These are phyloP conservation scores for Aspergillus ruber DNA, from an alignment of 2,329 filamentous ascomycete species.

Conservation along the genomic window DNA sequence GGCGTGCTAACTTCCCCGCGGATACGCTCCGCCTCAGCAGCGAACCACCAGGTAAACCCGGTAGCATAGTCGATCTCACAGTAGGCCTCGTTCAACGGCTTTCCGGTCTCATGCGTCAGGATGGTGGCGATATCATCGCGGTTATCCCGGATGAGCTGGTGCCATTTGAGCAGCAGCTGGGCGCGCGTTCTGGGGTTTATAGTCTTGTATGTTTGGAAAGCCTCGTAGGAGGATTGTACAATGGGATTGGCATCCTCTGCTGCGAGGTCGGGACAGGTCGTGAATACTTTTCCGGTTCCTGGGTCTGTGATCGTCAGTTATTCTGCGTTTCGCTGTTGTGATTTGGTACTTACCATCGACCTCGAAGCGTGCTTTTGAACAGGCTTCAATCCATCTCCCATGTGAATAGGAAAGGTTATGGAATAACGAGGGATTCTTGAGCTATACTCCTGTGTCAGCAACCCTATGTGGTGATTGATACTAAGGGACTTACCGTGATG, in stretches of 20 bases:
- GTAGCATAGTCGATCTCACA: conserved; percentile 53
- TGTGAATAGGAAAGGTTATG: conserved; percentile 45
- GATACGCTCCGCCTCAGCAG: conserved; percentile 56
- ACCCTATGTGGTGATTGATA: too few species aligned
- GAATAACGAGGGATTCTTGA: conserved; percentile 44
- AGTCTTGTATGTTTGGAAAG: conserved; percentile 56
- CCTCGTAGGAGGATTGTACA: conserved; percentile 53
- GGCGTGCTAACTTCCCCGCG: conserved; percentile 56
- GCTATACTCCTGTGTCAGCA: conserved; percentile 14
- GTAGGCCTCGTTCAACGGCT: conserved; percentile 49
- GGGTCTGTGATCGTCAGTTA: conserved; percentile 36
- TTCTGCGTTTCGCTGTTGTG: background rate
- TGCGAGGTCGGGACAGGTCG: conserved; percentile 44
- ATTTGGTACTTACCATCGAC: conserved; percentile 36
- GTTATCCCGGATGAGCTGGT: conserved; percentile 57
- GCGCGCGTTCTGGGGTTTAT: conserved; percentile 56
- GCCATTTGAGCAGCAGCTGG: conserved; percentile 59
- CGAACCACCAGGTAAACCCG: conserved; percentile 53
- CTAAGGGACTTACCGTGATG: too few species aligned
- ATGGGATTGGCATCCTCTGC: conserved; percentile 56
- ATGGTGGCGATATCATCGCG: conserved; percentile 58
- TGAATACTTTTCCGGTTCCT: conserved; percentile 46
- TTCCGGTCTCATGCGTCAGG: conserved; percentile 57
- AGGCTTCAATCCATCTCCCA: conserved; percentile 43
- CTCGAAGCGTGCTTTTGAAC: conserved; percentile 45